Conservation (phyloP, 2,329 filamentous ascomycete genomes). For the Dothideomycetes sp. region DNA sequence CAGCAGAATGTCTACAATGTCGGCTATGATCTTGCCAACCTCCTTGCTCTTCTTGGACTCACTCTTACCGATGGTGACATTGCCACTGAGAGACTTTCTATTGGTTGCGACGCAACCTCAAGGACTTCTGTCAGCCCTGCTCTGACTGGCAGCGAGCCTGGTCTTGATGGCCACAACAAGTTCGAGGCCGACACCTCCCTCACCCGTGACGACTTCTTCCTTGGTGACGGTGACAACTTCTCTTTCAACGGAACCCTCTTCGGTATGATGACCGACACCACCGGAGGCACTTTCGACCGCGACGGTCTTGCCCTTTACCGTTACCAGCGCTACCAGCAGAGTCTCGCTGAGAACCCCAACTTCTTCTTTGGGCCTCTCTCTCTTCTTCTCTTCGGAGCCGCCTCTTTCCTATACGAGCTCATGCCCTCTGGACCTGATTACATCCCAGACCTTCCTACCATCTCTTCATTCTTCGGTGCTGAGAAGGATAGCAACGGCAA, state of each 20-base stretch:
- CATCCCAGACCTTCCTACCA: slow-evolving; percentile 23
- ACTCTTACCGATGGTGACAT: slow-evolving; percentile 29
- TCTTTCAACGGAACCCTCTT: slow-evolving; percentile 31
- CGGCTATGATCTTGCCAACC: slow-evolving; percentile 28
- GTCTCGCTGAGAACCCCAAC: slow-evolving; percentile 25
- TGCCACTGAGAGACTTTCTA: slow-evolving; percentile 30
- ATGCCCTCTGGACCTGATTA: slow-evolving; percentile 25
- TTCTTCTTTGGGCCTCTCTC: slow-evolving; percentile 32
- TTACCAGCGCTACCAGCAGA: slow-evolving; percentile 28
- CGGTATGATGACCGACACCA: slow-evolving; percentile 24
- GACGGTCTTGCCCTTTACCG: slow-evolving; percentile 27
- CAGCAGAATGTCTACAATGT: slow-evolving; percentile 37
- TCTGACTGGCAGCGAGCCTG: slow-evolving; percentile 27
- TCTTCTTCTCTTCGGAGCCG: slow-evolving; percentile 30
- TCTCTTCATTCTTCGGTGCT: slow-evolving; percentile 31
- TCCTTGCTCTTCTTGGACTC: slow-evolving; percentile 30
- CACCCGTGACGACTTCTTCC: slow-evolving; percentile 31
- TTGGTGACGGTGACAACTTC: slow-evolving; percentile 26
- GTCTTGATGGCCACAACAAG: slow-evolving; percentile 34
- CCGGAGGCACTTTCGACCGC: slow-evolving; percentile 25
- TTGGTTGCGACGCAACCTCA: slow-evolving; percentile 34
- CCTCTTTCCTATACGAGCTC: slow-evolving; percentile 33
- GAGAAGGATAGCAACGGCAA: slow-evolving; percentile 24
- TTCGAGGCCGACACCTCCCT: slow-evolving; percentile 31
- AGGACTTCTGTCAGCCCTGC: slow-evolving; percentile 25